Evolutionary conservation across 2,329 filamentous ascomycete species (phyloP).

Genomic region (Sporothrix humicola): DNA sequence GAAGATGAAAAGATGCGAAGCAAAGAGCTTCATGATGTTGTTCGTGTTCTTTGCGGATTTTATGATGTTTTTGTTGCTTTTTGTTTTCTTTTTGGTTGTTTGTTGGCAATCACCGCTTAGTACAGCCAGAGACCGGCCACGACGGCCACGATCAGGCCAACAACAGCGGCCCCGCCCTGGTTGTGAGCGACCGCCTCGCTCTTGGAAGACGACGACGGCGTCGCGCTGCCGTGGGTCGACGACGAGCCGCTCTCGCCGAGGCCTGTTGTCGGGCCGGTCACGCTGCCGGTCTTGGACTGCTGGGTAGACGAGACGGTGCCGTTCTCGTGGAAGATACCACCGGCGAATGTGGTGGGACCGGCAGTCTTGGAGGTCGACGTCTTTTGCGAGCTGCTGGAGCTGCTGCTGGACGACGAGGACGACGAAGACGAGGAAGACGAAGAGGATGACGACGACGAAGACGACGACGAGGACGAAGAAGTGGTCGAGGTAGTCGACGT

Average conservation of each 20-base stretch:
- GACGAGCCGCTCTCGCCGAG: not conserved
- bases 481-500: conserved; percentile 36
- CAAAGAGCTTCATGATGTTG: not conserved
- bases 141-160: conserved; percentile 61
- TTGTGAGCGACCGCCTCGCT: conserved; percentile 54
- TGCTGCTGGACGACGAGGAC: conserved; percentile 30
- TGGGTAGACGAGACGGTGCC: conserved; percentile 37
- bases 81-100: not conserved
- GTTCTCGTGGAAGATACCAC: conserved; percentile 63
- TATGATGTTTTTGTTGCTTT: conserved; percentile 7
- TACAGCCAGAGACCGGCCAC: conserved; percentile 59
- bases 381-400: conserved; percentile 34
- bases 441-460: conserved; percentile 35
- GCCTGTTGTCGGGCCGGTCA: conserved; percentile 12
- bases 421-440: conserved; percentile 34
- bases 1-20: not conserved
- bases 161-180: conserved; percentile 58
- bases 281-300: conserved; percentile 28
- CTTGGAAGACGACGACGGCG: conserved; percentile 40
- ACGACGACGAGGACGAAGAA: conserved; percentile 42
- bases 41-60: not conserved
- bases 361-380: conserved; percentile 26
- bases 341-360: conserved; percentile 43
- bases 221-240: conserved; percentile 38
- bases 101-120: conserved; percentile 40